Evolutionary conservation across 2,329 filamentous ascomycete genomes (phyloP), one percentile per base, ranked within the genome.

Genomic region (Leptographium radiaticola): DNA sequence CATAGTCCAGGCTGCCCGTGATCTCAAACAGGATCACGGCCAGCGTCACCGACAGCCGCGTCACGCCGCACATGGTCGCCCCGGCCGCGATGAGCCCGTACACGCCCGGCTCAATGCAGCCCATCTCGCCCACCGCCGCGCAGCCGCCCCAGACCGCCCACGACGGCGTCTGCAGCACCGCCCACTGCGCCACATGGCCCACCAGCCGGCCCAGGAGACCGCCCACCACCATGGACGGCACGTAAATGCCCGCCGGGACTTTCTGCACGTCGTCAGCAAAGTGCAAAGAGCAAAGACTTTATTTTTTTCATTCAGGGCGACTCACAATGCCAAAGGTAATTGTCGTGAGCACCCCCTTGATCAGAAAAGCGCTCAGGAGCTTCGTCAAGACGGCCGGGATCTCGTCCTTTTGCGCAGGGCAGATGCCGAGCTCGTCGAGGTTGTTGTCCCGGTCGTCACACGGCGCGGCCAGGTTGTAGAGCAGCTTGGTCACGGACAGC

Each of bases 201-300:
- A 95, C 80, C 46, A 93, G 83, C 9, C 91, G 83, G 34, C 91
- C 91, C 72, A 95, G 84, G 18, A 98, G 73, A 63, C 93, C 93
- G 59, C 93, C 93, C 18, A 97, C 89, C 33, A 97, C 93, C 93
- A 98, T 98, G 62, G 91, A 96, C 4, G 93, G 93, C 2, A 98
- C 90, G 62, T 98, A 98, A 61, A 98, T 96, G 58, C 93, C 93
- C 1, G 91, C 89, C 11, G 93, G 93, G 0, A 97, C 83, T 75
- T 97, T 97, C 75, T 80, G 64, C 49, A 9, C 13, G 1, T 2
- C 10, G 56, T 58, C 52, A 58, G 53, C 16, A 31, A 1, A 6
- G 3, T 16, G 6, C 25, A 15, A 36, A 20, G n/a, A 49, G 16
- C 11, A 8, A 34, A 47, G 20, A 42, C 11, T n/a, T n/a, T n/a